Conservation (phyloP, 75 land plant species). For the Gnetum montanum region DNA sequence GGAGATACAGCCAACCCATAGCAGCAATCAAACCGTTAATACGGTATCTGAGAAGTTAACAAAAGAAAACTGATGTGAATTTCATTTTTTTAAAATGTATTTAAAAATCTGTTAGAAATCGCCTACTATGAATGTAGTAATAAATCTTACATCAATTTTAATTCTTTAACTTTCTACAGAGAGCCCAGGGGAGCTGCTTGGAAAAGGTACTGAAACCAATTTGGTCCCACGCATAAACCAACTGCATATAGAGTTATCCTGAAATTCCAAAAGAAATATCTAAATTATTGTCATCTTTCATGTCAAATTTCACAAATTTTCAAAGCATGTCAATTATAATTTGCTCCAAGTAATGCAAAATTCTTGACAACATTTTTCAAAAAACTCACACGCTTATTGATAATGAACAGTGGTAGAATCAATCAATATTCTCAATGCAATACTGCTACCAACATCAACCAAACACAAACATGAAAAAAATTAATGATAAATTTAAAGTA, state of each 20-base stretch:
- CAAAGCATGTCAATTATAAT: neutral
- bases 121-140: conserved; percentile 2
- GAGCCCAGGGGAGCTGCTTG: conserved; percentile 15
- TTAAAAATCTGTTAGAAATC: neutral
- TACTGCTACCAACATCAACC: neutral
- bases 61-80: neutral
- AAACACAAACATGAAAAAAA: no score
- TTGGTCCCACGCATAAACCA: conserved; percentile 29
- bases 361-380: neutral
- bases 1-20: conserved; percentile 52
- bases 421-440: neutral
- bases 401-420: neutral
- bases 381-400: neutral
- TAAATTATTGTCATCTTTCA: no score
- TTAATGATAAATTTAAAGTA: no score
- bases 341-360: neutral
- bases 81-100: neutral
- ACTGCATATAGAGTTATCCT: conserved; percentile 41
- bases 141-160: conserved; percentile 17
- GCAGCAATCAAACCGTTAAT: conserved; percentile 26
- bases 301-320: no score
- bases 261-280: neutral
- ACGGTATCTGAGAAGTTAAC: conserved; percentile 24
- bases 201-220: conserved; percentile 24
- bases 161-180: conserved; percentile 3